phyloP scores from a whole-genome alignment of 306 rosid species.

The Parietaria judaica region DNA sequence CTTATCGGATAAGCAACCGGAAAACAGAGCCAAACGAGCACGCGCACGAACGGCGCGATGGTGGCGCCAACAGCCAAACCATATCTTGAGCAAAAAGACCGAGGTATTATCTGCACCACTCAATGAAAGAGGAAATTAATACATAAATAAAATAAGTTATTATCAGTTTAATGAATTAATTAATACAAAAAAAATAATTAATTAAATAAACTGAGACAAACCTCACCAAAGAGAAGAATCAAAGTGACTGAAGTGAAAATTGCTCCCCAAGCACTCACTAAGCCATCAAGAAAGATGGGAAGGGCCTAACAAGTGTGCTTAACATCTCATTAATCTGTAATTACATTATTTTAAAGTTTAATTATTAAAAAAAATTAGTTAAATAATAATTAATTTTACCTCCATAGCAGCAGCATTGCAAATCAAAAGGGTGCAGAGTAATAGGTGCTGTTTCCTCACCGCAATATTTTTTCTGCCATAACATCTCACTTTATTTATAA shows the following conservation, averaged over 20 bases:
- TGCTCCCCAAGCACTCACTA: conserved; percentile 51
- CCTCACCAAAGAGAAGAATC: conserved; percentile 79
- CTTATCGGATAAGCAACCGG: conserved; percentile 70
- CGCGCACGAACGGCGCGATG: conserved; percentile 62
- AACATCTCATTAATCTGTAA: too few species aligned
- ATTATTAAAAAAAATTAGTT: background rate
- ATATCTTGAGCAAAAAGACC: conserved; percentile 61
- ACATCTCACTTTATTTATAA: background rate
- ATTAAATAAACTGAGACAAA: conserved; percentile 12
- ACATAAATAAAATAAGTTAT: background rate
- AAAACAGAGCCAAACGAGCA: conserved; percentile 59
- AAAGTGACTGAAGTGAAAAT: conserved; percentile 59
- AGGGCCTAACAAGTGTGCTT: conserved; percentile 38
- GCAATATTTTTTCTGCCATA: conserved; percentile 57
- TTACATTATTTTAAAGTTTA: background rate
- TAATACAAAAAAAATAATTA: background rate
- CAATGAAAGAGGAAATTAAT: too few species aligned
- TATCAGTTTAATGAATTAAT: background rate
- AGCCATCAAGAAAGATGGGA: conserved; percentile 66
- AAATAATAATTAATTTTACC: conserved; percentile 24
- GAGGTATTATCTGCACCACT: conserved; percentile 56
- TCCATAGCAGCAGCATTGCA: conserved; percentile 81
- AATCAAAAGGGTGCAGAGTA: conserved; percentile 65
- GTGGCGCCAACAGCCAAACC: conserved; percentile 69
- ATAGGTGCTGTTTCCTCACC: conserved; percentile 60